Base-by-base conservation (phyloP, 2,329 filamentous ascomycete species). In the Exophiala sideris region DNA sequence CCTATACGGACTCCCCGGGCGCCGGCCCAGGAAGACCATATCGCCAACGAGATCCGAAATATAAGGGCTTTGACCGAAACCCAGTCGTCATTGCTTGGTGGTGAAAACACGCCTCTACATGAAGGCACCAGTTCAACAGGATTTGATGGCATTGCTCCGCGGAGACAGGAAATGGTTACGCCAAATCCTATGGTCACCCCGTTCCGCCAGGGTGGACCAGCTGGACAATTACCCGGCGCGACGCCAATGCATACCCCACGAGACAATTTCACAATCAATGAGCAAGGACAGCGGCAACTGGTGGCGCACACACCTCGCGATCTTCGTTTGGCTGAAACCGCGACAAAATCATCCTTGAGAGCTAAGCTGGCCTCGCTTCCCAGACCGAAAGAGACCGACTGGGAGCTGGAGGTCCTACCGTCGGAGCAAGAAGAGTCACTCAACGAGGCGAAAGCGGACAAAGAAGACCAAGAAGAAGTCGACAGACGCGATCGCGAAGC, bases 181-280 rank as follows among this genome's bases (percentile, higher is more conserved):
- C 94, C 94, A 0, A 99, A 99, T 67, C 94, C 94, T 0, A 80
- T 99, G 76, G 91, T 94, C 0, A 99, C 94, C 0, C 94, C 94
- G 1, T 80, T 95, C 61, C 82, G 88, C 50, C 77, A 84, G 57
- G 81, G 75, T 20, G 73, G 73, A 38, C 71, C 76, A 1, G 87
- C 83, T 20, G 76, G 83, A 24, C 86, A 83, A 21, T 84, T 86
- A 10, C 81, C 85, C 45, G 89, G 89, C 14, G 86, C 90, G 55
- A 96, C 92, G 0, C 91, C 92, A 1, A 76, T 95, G 75, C 84
- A 88, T 54, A 96, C 91, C 7, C 92, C 92, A 8, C 84, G 94
- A 54, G 94, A 99, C 67, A 90, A 79, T 29, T 89, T 97, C 65
- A 83, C 87, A 1, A 77, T 99, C 54, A 99, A 99, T 65, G 85